Base-by-base conservation (phyloP, 805 yeast species). In the Jamesozyma spencerorum region DNA sequence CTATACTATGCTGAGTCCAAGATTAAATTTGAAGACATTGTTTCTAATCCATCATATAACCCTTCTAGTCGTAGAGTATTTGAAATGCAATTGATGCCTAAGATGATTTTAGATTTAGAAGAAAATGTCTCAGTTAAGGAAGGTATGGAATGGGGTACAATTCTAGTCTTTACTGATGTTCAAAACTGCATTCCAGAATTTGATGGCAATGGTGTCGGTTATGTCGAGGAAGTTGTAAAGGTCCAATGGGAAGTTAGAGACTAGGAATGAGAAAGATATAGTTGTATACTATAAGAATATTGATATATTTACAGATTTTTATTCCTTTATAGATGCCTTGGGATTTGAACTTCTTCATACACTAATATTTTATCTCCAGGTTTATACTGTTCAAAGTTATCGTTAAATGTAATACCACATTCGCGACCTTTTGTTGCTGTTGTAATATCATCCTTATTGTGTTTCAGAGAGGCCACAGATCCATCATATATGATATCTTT, bases 101-200 rank as follows among this genome's bases (percentile, higher is more conserved):
- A 85, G 57, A 76, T 87, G 39, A 90, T 92, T 39, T 68, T 85
- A 38, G 90, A 85, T 53, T 68, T 92, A 34, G 97, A 90, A 56
- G 69, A 68, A 33, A 61, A 64, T 22, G 54, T 59, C 13, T 65
- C 58, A 37, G 65, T 83, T 2, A 51, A 72, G 33, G 76, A 76
- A 28, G 97, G 97, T 11, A 90, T 90, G 94, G 94, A 90, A 47
- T 92, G 98, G 98, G 97, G 97, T 1, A 84, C 97, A 0, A 83
- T 92, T 24, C 65, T 85, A 19, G 83, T 90, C 1, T 84, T 79
- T 32, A 85, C 96, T 0, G 87, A 85, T 49, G 61, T 63, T 6
- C 79, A 76, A 47, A 94, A 85, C 55, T 75, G 66, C 45, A 62
- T 68, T 13, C 80, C 86, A 11, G 46, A 58, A 19, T 61, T 77